Percentiles rank a stretch among this genome's conserved stretches.
Conservation (phyloP, 1,139 yeast genomes). For the Pichia sp. region DNA sequence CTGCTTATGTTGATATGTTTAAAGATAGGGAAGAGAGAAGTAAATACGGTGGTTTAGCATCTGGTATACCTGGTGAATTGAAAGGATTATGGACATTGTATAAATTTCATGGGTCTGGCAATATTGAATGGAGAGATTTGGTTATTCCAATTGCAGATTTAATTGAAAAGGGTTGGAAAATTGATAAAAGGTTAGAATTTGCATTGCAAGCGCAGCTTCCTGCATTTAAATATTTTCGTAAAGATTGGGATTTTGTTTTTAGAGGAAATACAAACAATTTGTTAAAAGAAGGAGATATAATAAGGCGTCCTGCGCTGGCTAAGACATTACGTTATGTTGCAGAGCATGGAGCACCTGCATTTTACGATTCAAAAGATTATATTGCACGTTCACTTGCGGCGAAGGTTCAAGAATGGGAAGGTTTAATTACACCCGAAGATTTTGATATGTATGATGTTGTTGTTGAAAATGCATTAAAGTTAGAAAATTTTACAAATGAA, state of each 20-base stretch:
- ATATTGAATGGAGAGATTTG: slow-evolving; percentile 64
- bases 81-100: slow-evolving; percentile 67
- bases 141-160: slow-evolving; percentile 69
- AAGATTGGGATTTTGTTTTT: slow-evolving; percentile 53
- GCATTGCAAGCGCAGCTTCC: slow-evolving; percentile 36
- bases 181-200: slow-evolving; percentile 41
- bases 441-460: slow-evolving; percentile 54
- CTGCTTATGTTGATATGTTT: slow-evolving; percentile 63
- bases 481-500: slow-evolving; percentile 36
- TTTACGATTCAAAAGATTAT: slow-evolving; percentile 68
- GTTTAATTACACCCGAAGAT: slow-evolving; percentile 52
- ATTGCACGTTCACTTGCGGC: slow-evolving; percentile 37
- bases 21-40: slow-evolving; percentile 40
- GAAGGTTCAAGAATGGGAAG: slow-evolving; percentile 29
- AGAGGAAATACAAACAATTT: slow-evolving; percentile 30
- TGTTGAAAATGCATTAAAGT: slow-evolving; percentile 49
- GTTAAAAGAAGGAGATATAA: slow-evolving; percentile 49
- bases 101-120: slow-evolving; percentile 61
- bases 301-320: slow-evolving; percentile 58
- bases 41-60: slow-evolving; percentile 75
- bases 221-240: slow-evolving; percentile 29
- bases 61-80: slow-evolving; percentile 85
- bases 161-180: slow-evolving; percentile 62
- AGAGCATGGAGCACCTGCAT: slow-evolving; percentile 65
- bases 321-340: slow-evolving; percentile 65